These are phyloP conservation scores for Phytophthora cryptogea DNA, from an alignment of 352 stramenopile genomes.

Conservation along the genomic window DNA sequence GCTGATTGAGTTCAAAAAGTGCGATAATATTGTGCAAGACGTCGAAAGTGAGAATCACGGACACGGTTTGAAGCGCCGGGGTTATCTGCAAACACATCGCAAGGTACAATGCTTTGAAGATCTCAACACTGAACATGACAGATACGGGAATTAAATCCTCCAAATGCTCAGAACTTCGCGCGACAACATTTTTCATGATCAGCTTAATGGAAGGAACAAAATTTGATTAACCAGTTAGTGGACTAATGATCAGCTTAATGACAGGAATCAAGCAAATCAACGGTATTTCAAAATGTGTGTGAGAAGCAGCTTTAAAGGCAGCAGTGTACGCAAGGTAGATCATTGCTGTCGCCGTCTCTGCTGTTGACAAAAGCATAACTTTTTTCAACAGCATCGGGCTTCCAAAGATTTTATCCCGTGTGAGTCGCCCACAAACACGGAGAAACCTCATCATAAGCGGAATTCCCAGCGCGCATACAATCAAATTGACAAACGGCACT, in stretches of 20 bases:
- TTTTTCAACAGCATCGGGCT: neutral
- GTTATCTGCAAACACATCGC: conserved; percentile 37
- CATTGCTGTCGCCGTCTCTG: conserved; percentile 2
- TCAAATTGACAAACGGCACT: neutral
- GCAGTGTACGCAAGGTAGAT: conserved; percentile 5
- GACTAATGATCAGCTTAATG: conserved; percentile 42
- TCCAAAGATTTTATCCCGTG: neutral
- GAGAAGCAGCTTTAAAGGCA: neutral
- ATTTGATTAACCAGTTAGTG: no score
- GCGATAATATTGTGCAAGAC: conserved; percentile 9
- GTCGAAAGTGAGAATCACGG: conserved; percentile 27
- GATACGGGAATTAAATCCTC: conserved; percentile 32
- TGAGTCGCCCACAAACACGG: neutral
- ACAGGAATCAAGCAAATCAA: conserved; percentile 33
- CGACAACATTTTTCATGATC: conserved; percentile 34
- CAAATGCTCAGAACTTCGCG: conserved; percentile 13
- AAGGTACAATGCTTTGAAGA: conserved; percentile 48
- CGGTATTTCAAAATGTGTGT: conserved; percentile 9
- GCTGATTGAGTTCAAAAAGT: neutral
- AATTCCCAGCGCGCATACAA: neutral
- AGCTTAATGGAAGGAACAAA: conserved; percentile 44
- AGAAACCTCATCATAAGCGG: neutral
- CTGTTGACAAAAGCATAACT: conserved; percentile 4
- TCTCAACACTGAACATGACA: conserved; percentile 37
- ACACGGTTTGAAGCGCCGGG: conserved; percentile 16